A percentile compares a stretch with the other conserved stretches of the same genome.
These are phyloP conservation scores for Elaeis guineensis DNA, from an alignment of 176 grass and related monocot genomes.

Conservation along the genomic window DNA sequence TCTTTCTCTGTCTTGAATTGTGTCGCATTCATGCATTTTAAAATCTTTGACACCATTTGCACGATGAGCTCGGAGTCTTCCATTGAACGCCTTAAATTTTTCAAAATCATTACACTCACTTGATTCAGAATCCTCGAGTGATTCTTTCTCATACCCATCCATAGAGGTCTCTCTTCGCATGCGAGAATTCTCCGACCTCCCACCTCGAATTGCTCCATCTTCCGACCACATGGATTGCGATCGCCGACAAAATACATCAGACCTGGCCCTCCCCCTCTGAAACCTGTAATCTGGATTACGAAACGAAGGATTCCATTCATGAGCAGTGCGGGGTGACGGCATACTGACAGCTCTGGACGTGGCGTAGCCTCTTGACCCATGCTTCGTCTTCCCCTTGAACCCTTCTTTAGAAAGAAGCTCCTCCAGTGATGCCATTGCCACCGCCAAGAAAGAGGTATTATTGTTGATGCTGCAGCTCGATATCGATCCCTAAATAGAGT, in stretches of 20 bases:
- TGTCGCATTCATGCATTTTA: neutral
- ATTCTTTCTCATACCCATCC: neutral
- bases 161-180: neutral
- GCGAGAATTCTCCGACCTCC: neutral
- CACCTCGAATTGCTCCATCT: neutral
- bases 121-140: neutral
- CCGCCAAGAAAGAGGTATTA: too few relatives aligned
- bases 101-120: neutral
- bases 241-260: neutral
- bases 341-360: constrained; percentile 1
- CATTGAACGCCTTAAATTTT: neutral
- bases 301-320: neutral
- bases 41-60: neutral
- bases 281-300: neutral
- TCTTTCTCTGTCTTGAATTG: neutral
- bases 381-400: neutral
- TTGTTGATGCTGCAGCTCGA: too few relatives aligned
- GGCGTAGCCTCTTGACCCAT: neutral
- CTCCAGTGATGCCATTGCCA: constrained; percentile 3
- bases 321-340: neutral
- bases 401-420: constrained; percentile 6
- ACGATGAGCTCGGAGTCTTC: neutral
- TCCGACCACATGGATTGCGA: neutral
- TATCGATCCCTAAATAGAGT: too few relatives aligned
- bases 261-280: neutral